These are phyloP conservation scores for Phytophthora melonis DNA, from an alignment of 352 stramenopile species.

Conservation along the genomic window DNA sequence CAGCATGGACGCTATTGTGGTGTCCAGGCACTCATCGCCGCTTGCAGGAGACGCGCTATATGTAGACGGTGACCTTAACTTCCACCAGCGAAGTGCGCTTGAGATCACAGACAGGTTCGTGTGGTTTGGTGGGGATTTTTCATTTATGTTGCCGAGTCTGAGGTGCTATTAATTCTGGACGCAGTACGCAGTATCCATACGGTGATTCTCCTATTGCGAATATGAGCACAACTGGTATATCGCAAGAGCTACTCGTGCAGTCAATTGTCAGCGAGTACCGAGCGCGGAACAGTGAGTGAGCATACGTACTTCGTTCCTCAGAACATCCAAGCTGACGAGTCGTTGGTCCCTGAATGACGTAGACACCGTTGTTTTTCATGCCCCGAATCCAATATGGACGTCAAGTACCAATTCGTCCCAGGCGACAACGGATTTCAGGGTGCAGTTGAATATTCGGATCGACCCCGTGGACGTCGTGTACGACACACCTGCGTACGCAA, in stretches of 20 bases:
- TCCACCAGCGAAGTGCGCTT: constrained; percentile 58
- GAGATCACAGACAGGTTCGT: constrained; percentile 55
- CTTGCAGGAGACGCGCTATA: constrained; percentile 47
- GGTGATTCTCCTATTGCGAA: constrained; percentile 51
- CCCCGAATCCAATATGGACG: constrained; percentile 54
- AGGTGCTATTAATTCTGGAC: not conserved
- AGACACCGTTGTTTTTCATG: constrained; percentile 54
- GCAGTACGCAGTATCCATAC: constrained; percentile 52
- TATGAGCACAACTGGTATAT: constrained; percentile 42
- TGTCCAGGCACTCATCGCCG: constrained; percentile 47
- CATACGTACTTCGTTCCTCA: not conserved
- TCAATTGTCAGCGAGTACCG: constrained; percentile 49
- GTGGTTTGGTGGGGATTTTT: not conserved
- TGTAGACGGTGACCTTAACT: constrained; percentile 69
- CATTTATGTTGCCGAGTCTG: not conserved
- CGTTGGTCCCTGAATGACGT: not conserved
- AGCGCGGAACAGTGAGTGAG: constrained; percentile 55
- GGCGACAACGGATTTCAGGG: constrained; percentile 37
- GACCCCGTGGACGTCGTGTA: constrained; percentile 46
- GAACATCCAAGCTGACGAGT: not conserved
- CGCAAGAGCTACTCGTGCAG: constrained; percentile 50
- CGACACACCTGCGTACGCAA: not conserved
- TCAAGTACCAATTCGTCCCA: constrained; percentile 26
- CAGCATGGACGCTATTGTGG: constrained; percentile 72
- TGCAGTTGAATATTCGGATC: constrained; percentile 57